Percentiles rank a stretch among this genome's conserved stretches.
phyloP scores from a whole-genome alignment of 495 filamentous ascomycete species.

The Hyaloscypha finlandica region DNA sequence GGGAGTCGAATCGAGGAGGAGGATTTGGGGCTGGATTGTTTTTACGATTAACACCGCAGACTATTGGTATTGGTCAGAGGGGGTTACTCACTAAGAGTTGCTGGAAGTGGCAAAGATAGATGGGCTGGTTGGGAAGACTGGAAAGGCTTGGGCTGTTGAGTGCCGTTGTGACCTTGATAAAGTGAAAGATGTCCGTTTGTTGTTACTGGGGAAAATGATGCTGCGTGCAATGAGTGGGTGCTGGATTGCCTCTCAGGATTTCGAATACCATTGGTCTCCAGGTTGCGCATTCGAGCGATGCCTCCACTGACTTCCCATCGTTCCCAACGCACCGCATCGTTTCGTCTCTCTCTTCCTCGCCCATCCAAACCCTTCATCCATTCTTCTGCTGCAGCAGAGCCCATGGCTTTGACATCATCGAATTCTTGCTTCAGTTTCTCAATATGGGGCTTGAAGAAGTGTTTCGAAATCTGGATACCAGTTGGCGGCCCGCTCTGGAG shows the following conservation, averaged over 20 bases:
- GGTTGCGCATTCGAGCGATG: conserved; percentile 36
- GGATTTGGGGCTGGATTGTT: conserved; percentile 21
- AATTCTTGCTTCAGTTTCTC: conserved; percentile 56
- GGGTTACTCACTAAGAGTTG: not conserved
- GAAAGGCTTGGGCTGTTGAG: not conserved
- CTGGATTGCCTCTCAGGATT: not conserved
- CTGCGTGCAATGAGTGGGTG: not conserved
- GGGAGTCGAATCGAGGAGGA: conserved; percentile 31
- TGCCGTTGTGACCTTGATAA: not conserved
- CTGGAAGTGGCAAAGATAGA: conserved; percentile 9
- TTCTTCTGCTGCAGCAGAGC: conserved; percentile 62
- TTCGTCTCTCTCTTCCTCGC: conserved; percentile 56
- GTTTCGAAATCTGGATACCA: conserved; percentile 56
- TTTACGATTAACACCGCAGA: not conserved
- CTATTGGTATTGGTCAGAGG: not conserved
- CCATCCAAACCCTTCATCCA: conserved; percentile 72
- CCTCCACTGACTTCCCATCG: conserved; percentile 62
- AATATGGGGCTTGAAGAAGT: conserved; percentile 61
- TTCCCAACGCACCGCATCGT: conserved; percentile 68
- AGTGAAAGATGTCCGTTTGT: not conserved
- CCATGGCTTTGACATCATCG: conserved; percentile 57
- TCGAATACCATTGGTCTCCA: not conserved
- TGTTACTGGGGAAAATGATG: not conserved
- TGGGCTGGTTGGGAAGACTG: not conserved
- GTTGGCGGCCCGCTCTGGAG: conserved; percentile 51